Percentiles rank a stretch among this genome's conserved stretches.
phyloP scores from a whole-genome alignment of 1,284 basidiomycete genomes.

The Fomitopsis pinicola region DNA sequence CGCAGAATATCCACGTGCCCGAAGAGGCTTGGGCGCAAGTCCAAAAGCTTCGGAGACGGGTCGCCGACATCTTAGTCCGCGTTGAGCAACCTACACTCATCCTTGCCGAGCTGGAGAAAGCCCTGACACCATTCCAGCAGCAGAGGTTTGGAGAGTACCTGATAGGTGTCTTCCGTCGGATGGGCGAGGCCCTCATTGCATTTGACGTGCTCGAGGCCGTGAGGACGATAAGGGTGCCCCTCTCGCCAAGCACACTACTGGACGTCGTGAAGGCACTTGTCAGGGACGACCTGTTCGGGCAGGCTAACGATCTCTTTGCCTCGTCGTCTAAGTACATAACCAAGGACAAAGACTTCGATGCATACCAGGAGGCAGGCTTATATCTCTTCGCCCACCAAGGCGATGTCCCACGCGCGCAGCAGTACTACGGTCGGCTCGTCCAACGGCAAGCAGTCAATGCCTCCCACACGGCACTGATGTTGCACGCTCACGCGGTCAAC shows the following conservation, averaged over 20 bases:
- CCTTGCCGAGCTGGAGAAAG: conserved; percentile 25
- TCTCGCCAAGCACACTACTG: conserved; percentile 29
- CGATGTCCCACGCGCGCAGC: conserved; percentile 37
- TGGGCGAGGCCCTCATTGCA: conserved; percentile 33
- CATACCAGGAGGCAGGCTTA: conserved; percentile 44
- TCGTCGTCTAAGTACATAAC: conserved; percentile 12
- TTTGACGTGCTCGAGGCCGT: conserved; percentile 41
- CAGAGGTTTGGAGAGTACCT: conserved; percentile 36
- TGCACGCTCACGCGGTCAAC: conserved; percentile 50
- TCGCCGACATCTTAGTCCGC: conserved; percentile 30
- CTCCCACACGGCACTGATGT: conserved; percentile 38
- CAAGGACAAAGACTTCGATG: conserved; percentile 17
- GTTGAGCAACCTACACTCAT: conserved; percentile 33
- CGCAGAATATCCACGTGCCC: not conserved
- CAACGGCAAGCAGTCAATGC: conserved; percentile 24
- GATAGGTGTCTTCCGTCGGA: conserved; percentile 33
- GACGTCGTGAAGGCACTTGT: conserved; percentile 42
- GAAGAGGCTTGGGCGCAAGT: conserved; percentile 1
- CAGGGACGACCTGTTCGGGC: conserved; percentile 32
- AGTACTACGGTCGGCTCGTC: conserved; percentile 37
- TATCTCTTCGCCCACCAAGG: conserved; percentile 50
- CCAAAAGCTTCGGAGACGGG: not conserved
- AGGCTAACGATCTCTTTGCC: conserved; percentile 41
- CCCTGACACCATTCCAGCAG: conserved; percentile 25
- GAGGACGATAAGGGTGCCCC: conserved; percentile 29